Evolutionary conservation across 345 rosid species (phyloP).

Genomic region (Microcos paniculata): DNA sequence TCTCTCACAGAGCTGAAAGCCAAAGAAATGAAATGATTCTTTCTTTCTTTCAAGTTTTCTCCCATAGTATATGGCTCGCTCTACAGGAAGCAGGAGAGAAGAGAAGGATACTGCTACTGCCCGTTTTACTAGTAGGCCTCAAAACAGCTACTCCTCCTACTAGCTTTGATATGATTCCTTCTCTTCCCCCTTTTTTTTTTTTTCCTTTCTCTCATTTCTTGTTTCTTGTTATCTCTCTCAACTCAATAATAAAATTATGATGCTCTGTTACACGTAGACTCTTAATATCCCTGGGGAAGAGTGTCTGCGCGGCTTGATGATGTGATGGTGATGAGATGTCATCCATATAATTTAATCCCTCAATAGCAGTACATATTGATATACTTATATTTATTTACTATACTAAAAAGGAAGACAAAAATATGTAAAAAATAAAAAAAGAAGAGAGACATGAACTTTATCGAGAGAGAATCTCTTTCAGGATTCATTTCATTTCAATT

Average conservation of each 20-base stretch:
- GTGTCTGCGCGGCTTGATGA: slow-evolving; percentile 34
- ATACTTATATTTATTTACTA: no score
- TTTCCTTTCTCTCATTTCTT: not conserved
- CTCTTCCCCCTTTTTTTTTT: not conserved
- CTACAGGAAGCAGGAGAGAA: not conserved
- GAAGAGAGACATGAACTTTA: not conserved
- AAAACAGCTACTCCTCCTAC: not conserved
- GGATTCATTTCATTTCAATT: not conserved
- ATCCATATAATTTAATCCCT: slow-evolving; percentile 9
- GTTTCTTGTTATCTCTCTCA: not conserved
- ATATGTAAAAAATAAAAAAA: not conserved
- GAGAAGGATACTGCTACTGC: not conserved
- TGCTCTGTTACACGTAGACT: not conserved
- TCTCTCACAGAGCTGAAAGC: not conserved
- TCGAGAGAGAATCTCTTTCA: not conserved
- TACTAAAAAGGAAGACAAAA: no score
- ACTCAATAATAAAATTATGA: not conserved
- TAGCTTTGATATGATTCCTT: not conserved
- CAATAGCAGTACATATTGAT: no score
- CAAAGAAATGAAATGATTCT: not conserved
- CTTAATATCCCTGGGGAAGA: slow-evolving; percentile 25
- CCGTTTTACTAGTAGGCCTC: not conserved
- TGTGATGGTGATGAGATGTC: slow-evolving; percentile 50
- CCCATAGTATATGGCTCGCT: no score
- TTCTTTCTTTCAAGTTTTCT: not conserved